Base-by-base conservation (phyloP, 2,329 filamentous ascomycete genomes). In the Diaporthe sp. region DNA sequence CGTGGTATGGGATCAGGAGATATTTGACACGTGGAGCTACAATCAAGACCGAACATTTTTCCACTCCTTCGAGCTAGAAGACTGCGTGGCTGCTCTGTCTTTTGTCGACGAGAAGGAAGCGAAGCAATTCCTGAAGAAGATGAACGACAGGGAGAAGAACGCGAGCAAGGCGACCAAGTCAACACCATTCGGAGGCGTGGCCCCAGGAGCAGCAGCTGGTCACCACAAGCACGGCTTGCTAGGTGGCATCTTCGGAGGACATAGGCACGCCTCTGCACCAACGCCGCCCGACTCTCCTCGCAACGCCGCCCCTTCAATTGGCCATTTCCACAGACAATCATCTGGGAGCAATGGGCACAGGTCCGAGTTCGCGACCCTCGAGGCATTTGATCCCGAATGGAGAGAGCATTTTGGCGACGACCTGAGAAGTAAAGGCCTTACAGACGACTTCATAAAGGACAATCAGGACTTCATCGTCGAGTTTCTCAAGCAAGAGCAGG, bases 101-200 rank as follows among this genome's bases (percentile, higher is more conserved):
- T 99, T 99, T 80, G 92, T 93, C 75, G 97, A 98, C 83, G 97
- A 98, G 86, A 98, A 98, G 84, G 97, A 99, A 86, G 97, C 97
- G 44, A 97, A 94, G 85, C 94, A 94, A 74, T 98, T 99, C 86
- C 93, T 96, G 84, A 98, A 98, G 89, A 98, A 98, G 88, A 94
- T 99, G 90, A 93, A 97, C 79, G 96, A 98, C 81, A 90, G 96
- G 77, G 96, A 98, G 85, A 98, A 97, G 90, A 96, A 96, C 85
- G 96, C 95, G 53, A 96, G 93, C 85, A 97, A 97, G 86, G 92
- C 93, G 76, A 98, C 96, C 4, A 92, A 88, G 82, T 89, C 91
- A 76, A 96, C 94, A 44, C 93, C 94, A 0, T 98, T 97, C 79
- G 91, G 89, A 72, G 89, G 89, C 66, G 77, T 83, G 42, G 80